phyloP scores from a whole-genome alignment of 176 grass and related monocot genomes.

The Ensete glaucum region DNA sequence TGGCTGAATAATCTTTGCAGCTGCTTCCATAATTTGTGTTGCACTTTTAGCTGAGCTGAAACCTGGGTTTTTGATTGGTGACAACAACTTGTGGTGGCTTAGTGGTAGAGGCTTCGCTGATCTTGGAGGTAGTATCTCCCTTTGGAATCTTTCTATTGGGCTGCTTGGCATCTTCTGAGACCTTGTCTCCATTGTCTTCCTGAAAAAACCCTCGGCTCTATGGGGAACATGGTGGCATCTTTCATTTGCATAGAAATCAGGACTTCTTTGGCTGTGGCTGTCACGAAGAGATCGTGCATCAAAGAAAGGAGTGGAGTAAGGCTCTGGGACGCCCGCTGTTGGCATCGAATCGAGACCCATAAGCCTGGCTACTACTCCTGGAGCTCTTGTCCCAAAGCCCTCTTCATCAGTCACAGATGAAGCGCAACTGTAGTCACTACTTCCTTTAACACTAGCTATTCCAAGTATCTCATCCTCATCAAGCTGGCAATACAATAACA shows the following conservation, averaged over 20 bases:
- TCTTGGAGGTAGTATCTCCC: slow-evolving; percentile 50
- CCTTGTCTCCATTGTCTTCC: slow-evolving; percentile 55
- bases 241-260: slow-evolving; percentile 34
- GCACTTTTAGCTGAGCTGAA: slow-evolving; percentile 67
- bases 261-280: slow-evolving; percentile 39
- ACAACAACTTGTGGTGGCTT: slow-evolving; percentile 47
- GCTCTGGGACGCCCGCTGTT: slow-evolving; percentile 30
- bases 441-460: slow-evolving; percentile 49
- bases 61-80: slow-evolving; percentile 59
- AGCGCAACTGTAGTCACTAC: slow-evolving; percentile 56
- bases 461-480: slow-evolving; percentile 54
- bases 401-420: slow-evolving; percentile 75
- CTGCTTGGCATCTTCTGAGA: slow-evolving; percentile 74
- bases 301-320: slow-evolving; percentile 55
- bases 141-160: slow-evolving; percentile 72
- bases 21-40: slow-evolving; percentile 69
- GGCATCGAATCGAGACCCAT: slow-evolving; percentile 91
- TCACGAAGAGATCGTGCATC: slow-evolving; percentile 49
- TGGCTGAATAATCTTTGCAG: slow-evolving; percentile 74
- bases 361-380: slow-evolving; percentile 76
- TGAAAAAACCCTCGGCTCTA: slow-evolving; percentile 44
- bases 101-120: slow-evolving; percentile 34
- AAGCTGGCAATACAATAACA: slow-evolving; percentile 21
- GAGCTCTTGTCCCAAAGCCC: slow-evolving; percentile 45
- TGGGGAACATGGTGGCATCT: slow-evolving; percentile 25